Evolutionary conservation across 176 grass and related monocot genomes (phyloP).

Genomic region (Poa annua): DNA sequence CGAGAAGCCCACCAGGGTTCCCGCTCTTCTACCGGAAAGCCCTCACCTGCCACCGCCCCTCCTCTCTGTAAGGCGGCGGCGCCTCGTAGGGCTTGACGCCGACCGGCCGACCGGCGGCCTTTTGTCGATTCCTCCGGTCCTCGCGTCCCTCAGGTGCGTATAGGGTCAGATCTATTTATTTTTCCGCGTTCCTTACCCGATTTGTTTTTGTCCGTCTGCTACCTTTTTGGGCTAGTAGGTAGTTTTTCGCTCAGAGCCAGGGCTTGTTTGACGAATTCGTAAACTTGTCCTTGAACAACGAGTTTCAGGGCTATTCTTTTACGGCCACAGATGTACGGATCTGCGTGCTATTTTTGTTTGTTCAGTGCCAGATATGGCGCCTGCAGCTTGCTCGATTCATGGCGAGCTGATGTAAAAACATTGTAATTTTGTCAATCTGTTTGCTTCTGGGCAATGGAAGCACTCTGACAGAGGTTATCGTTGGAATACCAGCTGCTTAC

Average conservation of each 20-base stretch:
- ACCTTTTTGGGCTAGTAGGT: not conserved
- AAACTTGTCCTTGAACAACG: not conserved
- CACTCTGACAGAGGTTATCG: not conserved
- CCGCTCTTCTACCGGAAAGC: not conserved
- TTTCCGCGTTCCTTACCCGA: not conserved
- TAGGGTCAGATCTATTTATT: conserved; percentile 4
- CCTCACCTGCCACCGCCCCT: not conserved
- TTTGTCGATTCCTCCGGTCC: not conserved
- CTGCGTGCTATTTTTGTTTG: not conserved
- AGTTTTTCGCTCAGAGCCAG: not conserved
- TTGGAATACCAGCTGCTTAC: not conserved
- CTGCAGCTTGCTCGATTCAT: conserved; percentile 1
- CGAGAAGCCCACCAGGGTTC: not conserved
- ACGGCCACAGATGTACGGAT: not conserved
- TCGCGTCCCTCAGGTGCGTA: not conserved
- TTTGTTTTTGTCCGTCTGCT: not conserved
- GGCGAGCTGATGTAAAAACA: not conserved
- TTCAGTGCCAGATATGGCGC: not conserved
- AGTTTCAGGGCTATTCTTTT: not conserved
- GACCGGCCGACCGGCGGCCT: not conserved
- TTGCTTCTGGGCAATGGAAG: no score
- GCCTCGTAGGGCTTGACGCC: not conserved
- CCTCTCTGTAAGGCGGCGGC: not conserved
- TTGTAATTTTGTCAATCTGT: not conserved
- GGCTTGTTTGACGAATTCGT: not conserved